Conservation (phyloP, 2,329 filamentous ascomycete species). For the Monilinia polystroma region DNA sequence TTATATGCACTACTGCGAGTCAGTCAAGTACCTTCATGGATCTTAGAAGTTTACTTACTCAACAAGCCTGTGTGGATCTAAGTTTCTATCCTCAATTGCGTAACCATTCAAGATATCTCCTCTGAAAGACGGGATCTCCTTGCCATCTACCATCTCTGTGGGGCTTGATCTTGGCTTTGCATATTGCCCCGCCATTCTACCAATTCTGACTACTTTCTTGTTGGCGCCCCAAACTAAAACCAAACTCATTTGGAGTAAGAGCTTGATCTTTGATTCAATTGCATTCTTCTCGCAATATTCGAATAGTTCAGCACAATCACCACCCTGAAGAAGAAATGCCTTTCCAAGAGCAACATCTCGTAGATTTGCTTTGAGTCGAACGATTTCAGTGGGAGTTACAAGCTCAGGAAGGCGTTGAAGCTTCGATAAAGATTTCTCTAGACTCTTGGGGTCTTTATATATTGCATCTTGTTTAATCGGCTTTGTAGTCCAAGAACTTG, state of each 20-base stretch:
- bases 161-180: slow-evolving; percentile 92
- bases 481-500: slow-evolving; percentile 71
- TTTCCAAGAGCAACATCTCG: slow-evolving; percentile 86
- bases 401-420: slow-evolving; percentile 71
- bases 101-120: slow-evolving; percentile 96
- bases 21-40: slow-evolving; percentile 7
- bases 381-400: slow-evolving; percentile 78
- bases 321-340: slow-evolving; percentile 91
- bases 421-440: slow-evolving; percentile 61
- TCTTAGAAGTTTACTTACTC: slow-evolving; percentile 46
- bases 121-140: slow-evolving; percentile 83
- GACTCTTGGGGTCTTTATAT: slow-evolving; percentile 62
- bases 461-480: slow-evolving; percentile 75
- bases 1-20: slow-evolving; percentile 71
- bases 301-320: slow-evolving; percentile 96
- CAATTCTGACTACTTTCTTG: slow-evolving; percentile 87
- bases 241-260: slow-evolving; percentile 94
- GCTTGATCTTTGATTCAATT: slow-evolving; percentile 95
- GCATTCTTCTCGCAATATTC: slow-evolving; percentile 88
- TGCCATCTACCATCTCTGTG: slow-evolving; percentile 76
- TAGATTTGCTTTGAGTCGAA: slow-evolving; percentile 72
- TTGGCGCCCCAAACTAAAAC: slow-evolving; percentile 86
- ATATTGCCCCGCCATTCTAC: slow-evolving; percentile 95
- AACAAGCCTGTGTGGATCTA: slow-evolving; percentile 82
- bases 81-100: slow-evolving; percentile 67